Evolutionary conservation across 2,329 filamentous ascomycete species (phyloP).

Genomic region (Trichoderma simmonsii): DNA sequence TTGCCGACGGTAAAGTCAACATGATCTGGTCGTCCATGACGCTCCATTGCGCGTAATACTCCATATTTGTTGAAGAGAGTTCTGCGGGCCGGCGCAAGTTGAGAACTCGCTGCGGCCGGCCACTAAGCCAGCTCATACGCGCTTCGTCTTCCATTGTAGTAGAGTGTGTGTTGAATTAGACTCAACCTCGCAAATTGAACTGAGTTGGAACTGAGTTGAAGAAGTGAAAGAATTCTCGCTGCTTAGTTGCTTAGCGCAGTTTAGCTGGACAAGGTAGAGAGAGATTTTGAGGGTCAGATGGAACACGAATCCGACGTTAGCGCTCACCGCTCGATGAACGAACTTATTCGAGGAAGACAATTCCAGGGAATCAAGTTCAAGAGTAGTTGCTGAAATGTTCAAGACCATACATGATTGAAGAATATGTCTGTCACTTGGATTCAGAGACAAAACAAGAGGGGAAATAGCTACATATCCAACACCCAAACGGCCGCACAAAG

Average conservation of each 20-base stretch:
- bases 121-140: conserved; percentile 3
- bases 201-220: neutral
- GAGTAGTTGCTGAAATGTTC: neutral
- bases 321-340: neutral
- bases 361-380: neutral
- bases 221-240: neutral
- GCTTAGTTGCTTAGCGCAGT: neutral
- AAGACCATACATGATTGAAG: neutral
- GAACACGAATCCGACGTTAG: neutral
- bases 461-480: neutral
- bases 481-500: no score
- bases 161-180: neutral
- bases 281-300: neutral
- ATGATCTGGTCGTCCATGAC: conserved; percentile 17
- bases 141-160: neutral
- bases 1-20: neutral
- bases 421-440: neutral
- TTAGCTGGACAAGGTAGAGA: neutral
- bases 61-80: neutral
- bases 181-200: neutral
- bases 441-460: neutral
- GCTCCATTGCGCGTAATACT: neutral
- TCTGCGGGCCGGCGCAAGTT: neutral
- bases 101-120: neutral
- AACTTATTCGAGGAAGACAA: neutral